phyloP scores from a whole-genome alignment of 345 rosid genomes.

The Acer negundo region DNA sequence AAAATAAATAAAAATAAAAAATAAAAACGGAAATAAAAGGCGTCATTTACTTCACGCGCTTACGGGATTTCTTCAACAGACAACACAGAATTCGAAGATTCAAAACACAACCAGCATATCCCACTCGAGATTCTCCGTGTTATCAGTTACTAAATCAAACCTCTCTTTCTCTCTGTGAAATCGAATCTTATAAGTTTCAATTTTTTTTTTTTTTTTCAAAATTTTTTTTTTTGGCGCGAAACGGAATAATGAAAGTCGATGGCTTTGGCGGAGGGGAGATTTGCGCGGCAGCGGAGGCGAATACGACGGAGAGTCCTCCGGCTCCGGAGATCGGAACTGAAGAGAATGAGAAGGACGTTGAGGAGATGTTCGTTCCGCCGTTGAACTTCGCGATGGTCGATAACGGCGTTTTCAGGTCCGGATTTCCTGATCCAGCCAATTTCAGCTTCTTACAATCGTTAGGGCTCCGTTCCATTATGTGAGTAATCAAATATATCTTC shows the following conservation, averaged over 20 bases:
- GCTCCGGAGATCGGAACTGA: conserved; percentile 1
- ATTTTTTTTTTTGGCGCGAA: conserved; percentile 24
- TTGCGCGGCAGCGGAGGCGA: neutral
- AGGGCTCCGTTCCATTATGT: conserved; percentile 72
- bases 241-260: conserved; percentile 15
- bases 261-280: conserved; percentile 4
- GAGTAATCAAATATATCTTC: conserved; percentile 10
- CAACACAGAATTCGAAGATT: neutral
- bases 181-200: neutral
- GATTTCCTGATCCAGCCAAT: conserved; percentile 68
- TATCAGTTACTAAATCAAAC: neutral
- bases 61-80: neutral
- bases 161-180: neutral
- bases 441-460: conserved; percentile 64
- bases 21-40: neutral
- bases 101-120: neutral
- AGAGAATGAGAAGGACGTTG: conserved; percentile 34
- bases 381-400: conserved; percentile 75
- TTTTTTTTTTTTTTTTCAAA: neutral
- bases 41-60: neutral
- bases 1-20: neutral
- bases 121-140: neutral
- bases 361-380: conserved; percentile 63
- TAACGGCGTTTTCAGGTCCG: conserved; percentile 68
- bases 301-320: neutral